Evolutionary conservation across 2,329 filamentous ascomycete genomes (phyloP).

Genomic region (Tolypocladium album): DNA sequence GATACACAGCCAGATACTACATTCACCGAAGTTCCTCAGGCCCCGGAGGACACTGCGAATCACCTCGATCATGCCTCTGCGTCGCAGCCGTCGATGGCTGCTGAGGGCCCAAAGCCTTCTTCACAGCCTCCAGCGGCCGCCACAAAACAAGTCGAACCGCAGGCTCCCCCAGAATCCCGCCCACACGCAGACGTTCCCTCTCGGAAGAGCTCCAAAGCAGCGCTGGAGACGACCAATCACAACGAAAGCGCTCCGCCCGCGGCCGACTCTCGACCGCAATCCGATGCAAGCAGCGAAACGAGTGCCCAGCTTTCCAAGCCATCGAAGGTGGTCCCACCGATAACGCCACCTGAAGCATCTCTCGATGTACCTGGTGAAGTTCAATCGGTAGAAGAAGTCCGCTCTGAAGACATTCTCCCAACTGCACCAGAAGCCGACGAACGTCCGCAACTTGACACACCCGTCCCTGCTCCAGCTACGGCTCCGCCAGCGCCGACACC

Average conservation of each 20-base stretch:
- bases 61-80: not conserved
- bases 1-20: not conserved
- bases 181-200: not conserved
- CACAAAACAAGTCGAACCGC: not conserved
- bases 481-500: conserved; percentile 2
- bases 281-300: not conserved
- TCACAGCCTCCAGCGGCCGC: not conserved
- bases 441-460: not conserved
- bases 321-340: not conserved
- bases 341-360: not conserved
- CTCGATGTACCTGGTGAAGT: not conserved
- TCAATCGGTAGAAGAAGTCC: too few relatives aligned
- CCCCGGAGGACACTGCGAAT: not conserved
- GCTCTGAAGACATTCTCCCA: not conserved
- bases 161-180: not conserved
- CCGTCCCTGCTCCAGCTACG: not conserved
- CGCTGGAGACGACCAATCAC: too few relatives aligned
- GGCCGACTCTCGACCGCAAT: not conserved
- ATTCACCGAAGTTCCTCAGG: not conserved
- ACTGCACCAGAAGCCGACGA: not conserved
- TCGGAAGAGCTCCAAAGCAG: not conserved
- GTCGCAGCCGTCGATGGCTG: not conserved
- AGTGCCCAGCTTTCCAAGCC: not conserved
- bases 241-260: not conserved
- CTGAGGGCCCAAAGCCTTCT: not conserved